Evolutionary conservation across 2,329 filamentous ascomycete genomes (phyloP).

Genomic region (Neurospora sp.): DNA sequence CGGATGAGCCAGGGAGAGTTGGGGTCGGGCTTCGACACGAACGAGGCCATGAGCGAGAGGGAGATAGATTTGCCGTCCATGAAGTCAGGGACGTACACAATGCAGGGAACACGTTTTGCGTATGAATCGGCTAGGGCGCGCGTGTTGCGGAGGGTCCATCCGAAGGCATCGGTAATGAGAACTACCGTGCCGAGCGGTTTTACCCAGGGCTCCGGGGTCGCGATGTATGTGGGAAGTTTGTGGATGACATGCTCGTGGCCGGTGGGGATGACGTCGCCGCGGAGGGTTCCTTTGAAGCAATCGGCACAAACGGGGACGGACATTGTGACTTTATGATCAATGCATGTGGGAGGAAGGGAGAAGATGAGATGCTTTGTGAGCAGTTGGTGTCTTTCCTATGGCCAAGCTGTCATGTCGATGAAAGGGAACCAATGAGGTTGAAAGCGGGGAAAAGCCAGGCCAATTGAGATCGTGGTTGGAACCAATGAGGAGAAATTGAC

Average conservation of each 20-base stretch:
- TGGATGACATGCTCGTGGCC: slow-evolving; percentile 33
- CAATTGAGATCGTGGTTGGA: no score
- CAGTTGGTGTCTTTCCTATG: background rate
- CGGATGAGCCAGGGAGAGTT: background rate
- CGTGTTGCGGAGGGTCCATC: slow-evolving; percentile 39
- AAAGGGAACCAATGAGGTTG: background rate
- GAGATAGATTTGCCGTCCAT: slow-evolving; percentile 27
- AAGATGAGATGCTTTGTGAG: background rate
- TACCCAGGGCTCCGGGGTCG: slow-evolving; percentile 21
- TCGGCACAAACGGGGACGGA: slow-evolving; percentile 14
- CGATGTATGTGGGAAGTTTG: slow-evolving; percentile 34
- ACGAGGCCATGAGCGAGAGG: background rate
- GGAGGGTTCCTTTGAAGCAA: slow-evolving; percentile 28
- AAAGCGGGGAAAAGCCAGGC: background rate
- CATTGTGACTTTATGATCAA: background rate
- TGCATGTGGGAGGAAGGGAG: background rate
- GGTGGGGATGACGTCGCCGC: slow-evolving; percentile 26
- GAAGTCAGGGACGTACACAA: slow-evolving; percentile 42
- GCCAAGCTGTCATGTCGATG: background rate
- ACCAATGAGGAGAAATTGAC: no score
- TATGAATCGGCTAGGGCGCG: slow-evolving; percentile 38
- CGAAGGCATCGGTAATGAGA: slow-evolving; percentile 40
- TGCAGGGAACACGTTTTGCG: slow-evolving; percentile 32
- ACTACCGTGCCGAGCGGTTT: slow-evolving; percentile 34
- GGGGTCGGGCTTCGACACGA: slow-evolving; percentile 2